Conservation (phyloP, 140 eudicot species). For the Erigeron philadelphicus region DNA sequence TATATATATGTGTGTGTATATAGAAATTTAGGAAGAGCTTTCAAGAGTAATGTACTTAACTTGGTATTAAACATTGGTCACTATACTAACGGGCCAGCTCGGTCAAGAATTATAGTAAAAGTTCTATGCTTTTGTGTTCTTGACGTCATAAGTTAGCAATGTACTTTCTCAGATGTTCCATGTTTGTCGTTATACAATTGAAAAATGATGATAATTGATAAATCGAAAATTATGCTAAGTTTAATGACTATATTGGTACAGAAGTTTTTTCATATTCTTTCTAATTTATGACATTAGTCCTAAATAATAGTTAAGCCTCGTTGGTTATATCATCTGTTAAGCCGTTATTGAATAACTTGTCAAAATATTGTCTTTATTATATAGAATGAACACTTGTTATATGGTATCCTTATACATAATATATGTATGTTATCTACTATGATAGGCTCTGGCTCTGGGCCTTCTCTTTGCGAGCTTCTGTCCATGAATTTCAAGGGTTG, state of each 20-base stretch:
- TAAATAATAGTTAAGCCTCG: neutral
- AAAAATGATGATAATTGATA: neutral
- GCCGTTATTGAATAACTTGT: neutral
- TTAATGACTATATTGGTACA: neutral
- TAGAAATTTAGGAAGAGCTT: neutral
- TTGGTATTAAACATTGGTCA: neutral
- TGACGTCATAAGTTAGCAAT: neutral
- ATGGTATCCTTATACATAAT: neutral
- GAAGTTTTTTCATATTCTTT: neutral
- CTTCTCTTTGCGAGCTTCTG: conserved; percentile 61
- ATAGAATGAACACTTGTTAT: neutral
- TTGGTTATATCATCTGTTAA: neutral
- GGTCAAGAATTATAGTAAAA: neutral
- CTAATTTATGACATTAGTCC: neutral
- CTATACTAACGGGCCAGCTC: neutral
- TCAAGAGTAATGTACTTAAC: neutral
- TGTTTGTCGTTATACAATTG: neutral
- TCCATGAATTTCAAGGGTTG: conserved; percentile 38
- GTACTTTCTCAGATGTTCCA: neutral
- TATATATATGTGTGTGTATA: neutral
- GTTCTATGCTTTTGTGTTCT: neutral
- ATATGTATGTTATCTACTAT: conserved; percentile 9
- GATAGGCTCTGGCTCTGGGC: conserved; percentile 77
- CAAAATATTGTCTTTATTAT: neutral
- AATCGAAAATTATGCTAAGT: neutral